These are phyloP conservation scores for Boletus patriciae DNA, from an alignment of 768 basidiomycete genomes.

Conservation along the genomic window DNA sequence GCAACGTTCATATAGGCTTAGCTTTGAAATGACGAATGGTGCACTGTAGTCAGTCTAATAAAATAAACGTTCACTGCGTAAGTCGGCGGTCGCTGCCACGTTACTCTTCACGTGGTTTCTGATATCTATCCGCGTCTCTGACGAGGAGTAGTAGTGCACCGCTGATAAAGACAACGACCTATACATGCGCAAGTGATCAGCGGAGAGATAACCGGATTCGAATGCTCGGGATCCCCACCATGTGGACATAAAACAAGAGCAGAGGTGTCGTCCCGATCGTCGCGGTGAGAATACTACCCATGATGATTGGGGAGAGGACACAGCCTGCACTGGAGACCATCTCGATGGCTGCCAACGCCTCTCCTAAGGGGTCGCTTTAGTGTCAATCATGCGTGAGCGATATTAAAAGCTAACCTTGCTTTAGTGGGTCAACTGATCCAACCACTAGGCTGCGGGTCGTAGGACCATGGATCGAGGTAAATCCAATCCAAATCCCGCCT, in stretches of 20 bases:
- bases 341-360: constrained; percentile 29
- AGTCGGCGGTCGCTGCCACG: neutral
- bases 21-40: neutral
- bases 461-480: constrained; percentile 17
- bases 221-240: constrained; percentile 10
- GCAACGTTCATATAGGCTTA: neutral
- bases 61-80: neutral
- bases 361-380: constrained; percentile 16
- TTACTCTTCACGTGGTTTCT: constrained; percentile 6
- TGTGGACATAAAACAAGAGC: constrained; percentile 26
- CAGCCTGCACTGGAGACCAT: constrained; percentile 25
- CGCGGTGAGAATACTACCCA: constrained; percentile 30
- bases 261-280: constrained; percentile 23
- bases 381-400: too few relatives aligned
- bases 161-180: constrained; percentile 22
- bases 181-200: neutral
- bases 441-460: constrained; percentile 26
- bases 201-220: too few relatives aligned
- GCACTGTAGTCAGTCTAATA: neutral
- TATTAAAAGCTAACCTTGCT: constrained; percentile 23
- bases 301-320: constrained; percentile 30
- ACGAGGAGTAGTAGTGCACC: constrained; percentile 22
- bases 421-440: constrained; percentile 28
- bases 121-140: constrained; percentile 24
- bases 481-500: constrained; percentile 23